Percentiles rank a stretch among this genome's conserved stretches.
phyloP scores from a whole-genome alignment of 768 basidiomycete species.

The Antrodiella citrinella region DNA sequence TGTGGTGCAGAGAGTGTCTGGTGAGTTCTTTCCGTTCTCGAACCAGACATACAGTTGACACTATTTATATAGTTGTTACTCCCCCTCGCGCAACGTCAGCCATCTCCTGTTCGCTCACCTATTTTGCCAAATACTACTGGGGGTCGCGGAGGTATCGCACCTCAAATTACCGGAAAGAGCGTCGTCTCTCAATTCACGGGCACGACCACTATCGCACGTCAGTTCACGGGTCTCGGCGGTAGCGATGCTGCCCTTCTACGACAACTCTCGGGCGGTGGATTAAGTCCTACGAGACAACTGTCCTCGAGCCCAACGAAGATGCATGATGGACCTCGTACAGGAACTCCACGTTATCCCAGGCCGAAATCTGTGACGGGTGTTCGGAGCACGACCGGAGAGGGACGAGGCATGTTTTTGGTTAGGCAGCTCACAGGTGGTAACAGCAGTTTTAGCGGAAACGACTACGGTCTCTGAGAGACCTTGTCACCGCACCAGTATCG shows the following conservation, averaged over 20 bases:
- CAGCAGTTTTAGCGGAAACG: slow-evolving; percentile 14
- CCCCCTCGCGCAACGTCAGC: slow-evolving; percentile 38
- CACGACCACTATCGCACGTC: slow-evolving; percentile 64
- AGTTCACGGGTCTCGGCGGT: slow-evolving; percentile 59
- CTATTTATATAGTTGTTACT: slow-evolving; percentile 42
- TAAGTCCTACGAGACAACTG: slow-evolving; percentile 62
- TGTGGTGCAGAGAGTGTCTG: slow-evolving; percentile 83
- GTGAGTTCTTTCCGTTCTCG: slow-evolving; percentile 33
- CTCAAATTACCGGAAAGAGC: slow-evolving; percentile 63
- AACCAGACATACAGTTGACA: background rate
- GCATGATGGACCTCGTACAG: slow-evolving; percentile 33
- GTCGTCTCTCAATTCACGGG: slow-evolving; percentile 58
- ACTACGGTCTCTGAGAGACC: slow-evolving; percentile 11
- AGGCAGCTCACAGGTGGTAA: slow-evolving; percentile 65
- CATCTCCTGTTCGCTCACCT: slow-evolving; percentile 45
- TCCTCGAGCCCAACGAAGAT: slow-evolving; percentile 65
- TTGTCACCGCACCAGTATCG: background rate
- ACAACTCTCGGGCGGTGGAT: slow-evolving; percentile 61
- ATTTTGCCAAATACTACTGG: slow-evolving; percentile 39
- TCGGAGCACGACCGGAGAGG: slow-evolving; percentile 54
- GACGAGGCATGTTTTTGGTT: slow-evolving; percentile 67
- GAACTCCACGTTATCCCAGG: slow-evolving; percentile 38
- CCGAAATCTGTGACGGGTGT: slow-evolving; percentile 77
- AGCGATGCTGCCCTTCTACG: slow-evolving; percentile 29
- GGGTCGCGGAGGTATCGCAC: slow-evolving; percentile 18